Evolutionary conservation across 2,329 filamentous ascomycete genomes (phyloP), one percentile per base, ranked within the genome.

Genomic region (Arachnopeziza araneosa): DNA sequence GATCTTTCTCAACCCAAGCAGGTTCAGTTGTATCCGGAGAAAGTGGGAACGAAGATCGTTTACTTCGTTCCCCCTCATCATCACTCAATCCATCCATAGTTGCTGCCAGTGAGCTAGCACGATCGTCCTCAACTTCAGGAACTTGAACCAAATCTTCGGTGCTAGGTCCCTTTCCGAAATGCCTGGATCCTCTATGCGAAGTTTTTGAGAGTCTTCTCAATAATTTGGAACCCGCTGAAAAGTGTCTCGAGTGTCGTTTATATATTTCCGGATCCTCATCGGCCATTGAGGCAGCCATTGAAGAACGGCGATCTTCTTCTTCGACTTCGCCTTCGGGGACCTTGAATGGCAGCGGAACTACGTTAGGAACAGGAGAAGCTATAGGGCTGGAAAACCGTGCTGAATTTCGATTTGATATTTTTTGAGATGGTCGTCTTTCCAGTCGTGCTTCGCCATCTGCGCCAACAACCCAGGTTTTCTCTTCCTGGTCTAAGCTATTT

Each of bases 251-350:
- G 21, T 79, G 63, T 2, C 79, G 79, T 12, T 80, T 79, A 26
- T 86, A 80, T 0, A 76, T 78, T n/a, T 80, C 78, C 24, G 79
- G 78, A 26, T 87, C 84, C 32, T 80, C 76, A 59, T 88, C 86
- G 19, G 87, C 86, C 67, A 88, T 81, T 0, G 89, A 89, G 2
- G 87, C 90, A 22, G 89, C 90, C 22, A 90, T 78, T 1, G 89
- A 90, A 1, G 87, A 91, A 26, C 80, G 75, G 60, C 83, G 78
- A 6, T 81, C 76, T 7, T 75, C 71, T 5, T 81, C 76, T 7
- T 75, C 71, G 4, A 78, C 75, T 1, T 77, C 74, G 14, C 77
- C 74, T 22, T 73, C 72, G 0, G 85, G 84, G 1, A 89, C 76
- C 10, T 71, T 80, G 72, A 90, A 90, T 0, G 88, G 88, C 1